These are phyloP conservation scores for Hypoxylon trugodes DNA, from an alignment of 495 filamentous ascomycete genomes.

Conservation along the genomic window DNA sequence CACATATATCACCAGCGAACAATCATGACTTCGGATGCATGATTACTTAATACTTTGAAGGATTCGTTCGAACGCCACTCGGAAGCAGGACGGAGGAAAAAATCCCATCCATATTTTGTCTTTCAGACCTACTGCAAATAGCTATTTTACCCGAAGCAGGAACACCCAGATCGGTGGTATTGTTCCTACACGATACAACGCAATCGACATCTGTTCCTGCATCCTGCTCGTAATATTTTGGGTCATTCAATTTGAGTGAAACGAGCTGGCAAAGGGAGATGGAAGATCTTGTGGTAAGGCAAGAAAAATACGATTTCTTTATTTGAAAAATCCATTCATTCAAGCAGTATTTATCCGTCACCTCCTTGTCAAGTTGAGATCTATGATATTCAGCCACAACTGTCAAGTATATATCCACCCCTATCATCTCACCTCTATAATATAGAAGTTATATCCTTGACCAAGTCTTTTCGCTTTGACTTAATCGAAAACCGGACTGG, in stretches of 20 bases:
- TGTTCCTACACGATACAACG: constrained; percentile 15
- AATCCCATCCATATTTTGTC: neutral
- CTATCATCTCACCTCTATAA: too few relatives aligned
- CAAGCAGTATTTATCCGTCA: neutral
- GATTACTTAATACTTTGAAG: constrained; percentile 10
- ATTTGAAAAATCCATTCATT: neutral
- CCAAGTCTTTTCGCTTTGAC: constrained; percentile 12
- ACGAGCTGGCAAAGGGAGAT: constrained; percentile 10
- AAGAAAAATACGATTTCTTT: neutral
- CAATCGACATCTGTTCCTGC: constrained; percentile 2
- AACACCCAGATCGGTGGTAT: constrained; percentile 29
- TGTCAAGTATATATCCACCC: too few relatives aligned
- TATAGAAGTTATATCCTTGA: too few relatives aligned
- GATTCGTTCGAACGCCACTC: neutral
- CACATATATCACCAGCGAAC: constrained; percentile 7
- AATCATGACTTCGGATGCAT: constrained; percentile 17
- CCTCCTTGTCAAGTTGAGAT: too few relatives aligned
- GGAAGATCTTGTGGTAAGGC: neutral
- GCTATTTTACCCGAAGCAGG: constrained; percentile 12
- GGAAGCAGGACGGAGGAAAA: constrained; percentile 7
- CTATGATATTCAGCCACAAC: neutral
- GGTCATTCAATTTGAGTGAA: constrained; percentile 26
- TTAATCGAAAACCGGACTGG: constrained; percentile 16
- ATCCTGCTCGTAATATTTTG: constrained; percentile 4
- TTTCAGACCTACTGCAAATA: neutral